Conservation (phyloP, 2,329 filamentous ascomycete species). For the Dendrostoma leiphaemia region DNA sequence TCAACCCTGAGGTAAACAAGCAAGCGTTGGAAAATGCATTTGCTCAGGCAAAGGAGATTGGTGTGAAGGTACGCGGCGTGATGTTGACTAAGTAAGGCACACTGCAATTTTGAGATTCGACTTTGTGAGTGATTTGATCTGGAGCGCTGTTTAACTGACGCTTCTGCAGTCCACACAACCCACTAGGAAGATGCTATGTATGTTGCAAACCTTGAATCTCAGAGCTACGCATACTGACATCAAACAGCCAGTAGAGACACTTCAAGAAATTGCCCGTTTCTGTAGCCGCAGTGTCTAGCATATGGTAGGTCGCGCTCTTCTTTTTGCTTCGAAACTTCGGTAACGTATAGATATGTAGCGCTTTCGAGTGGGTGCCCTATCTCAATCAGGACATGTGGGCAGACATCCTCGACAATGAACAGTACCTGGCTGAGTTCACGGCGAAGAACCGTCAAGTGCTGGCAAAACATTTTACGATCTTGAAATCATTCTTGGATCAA, state of each 20-base stretch:
- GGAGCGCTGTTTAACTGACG: not conserved
- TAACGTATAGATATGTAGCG: not conserved
- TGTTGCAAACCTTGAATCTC: conserved; percentile 13
- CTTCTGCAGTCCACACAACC: conserved; percentile 29
- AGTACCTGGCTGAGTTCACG: conserved; percentile 43
- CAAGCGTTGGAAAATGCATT: conserved; percentile 19
- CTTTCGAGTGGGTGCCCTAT: conserved; percentile 45
- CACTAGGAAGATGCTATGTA: conserved; percentile 30
- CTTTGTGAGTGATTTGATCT: not conserved
- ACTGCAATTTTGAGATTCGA: no score
- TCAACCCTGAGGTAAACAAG: conserved; percentile 18
- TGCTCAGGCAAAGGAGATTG: conserved; percentile 9
- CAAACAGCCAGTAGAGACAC: conserved; percentile 22
- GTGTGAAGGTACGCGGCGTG: conserved; percentile 14
- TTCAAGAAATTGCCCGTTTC: conserved; percentile 32
- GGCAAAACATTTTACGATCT: conserved; percentile 13
- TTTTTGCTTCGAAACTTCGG: not conserved
- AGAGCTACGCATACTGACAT: conserved; percentile 5
- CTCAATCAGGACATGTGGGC: conserved; percentile 40
- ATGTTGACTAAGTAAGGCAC: conserved; percentile 20
- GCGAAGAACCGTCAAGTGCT: conserved; percentile 34
- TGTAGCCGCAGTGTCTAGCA: conserved; percentile 32
- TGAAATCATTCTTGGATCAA: conserved; percentile 16
- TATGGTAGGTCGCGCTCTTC: conserved; percentile 19
- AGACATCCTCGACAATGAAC: conserved; percentile 41